Evolutionary conservation across 2,329 filamentous ascomycete species (phyloP), one percentile per base, ranked within the genome.

Genomic region (Penicillium olsonii): DNA sequence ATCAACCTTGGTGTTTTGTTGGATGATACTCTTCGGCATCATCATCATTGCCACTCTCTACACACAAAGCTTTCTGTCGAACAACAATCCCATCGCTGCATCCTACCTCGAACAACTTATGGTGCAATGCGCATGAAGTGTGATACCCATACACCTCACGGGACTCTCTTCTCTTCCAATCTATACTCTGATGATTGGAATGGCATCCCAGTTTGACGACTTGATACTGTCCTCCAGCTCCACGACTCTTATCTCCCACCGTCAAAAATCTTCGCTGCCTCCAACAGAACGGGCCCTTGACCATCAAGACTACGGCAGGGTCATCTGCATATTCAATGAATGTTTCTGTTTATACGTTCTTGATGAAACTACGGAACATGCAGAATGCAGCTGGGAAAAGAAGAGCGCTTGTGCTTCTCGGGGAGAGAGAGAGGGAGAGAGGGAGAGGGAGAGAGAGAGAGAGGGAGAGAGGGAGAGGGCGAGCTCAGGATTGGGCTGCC

Each of bases 241-340:
- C 0, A 91, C 87, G 9, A 92, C n/a, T 92, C 59, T 87, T 92
- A 68, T 80, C 87, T 1, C 87, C 82, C 0, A 84, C 91, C 31
- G 88, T 88, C 29, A 86, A 91, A 69, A 74, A 77, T 1, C 94
- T 90, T 67, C 88, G 0, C 77, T 95, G 3, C 77, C 84, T 0
- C 74, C 81, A 0, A 80, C 78, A 1, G 67, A 77, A 15, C 66
- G 70, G 1, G 78, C 74, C 0, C 68, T 72, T 26, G 68, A 71
- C 39, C 76, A 87, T 3, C 90, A 87, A 68, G 75, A 89, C 51
- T 95, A 95, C 59, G 90, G 89, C 33, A 85, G 85, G 60, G 90
- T 95, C 9, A 92, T 95, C 56, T 90, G 86, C 65, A 94, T 95
- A 64, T 95, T 96, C 72, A 91, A 96, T 87, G 91, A 80, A 1